A percentile compares a stretch with the other conserved stretches of the same genome.
These are phyloP conservation scores for Pleoardoris graminearum DNA, from an alignment of 2,329 filamentous ascomycete species.

Conservation along the genomic window DNA sequence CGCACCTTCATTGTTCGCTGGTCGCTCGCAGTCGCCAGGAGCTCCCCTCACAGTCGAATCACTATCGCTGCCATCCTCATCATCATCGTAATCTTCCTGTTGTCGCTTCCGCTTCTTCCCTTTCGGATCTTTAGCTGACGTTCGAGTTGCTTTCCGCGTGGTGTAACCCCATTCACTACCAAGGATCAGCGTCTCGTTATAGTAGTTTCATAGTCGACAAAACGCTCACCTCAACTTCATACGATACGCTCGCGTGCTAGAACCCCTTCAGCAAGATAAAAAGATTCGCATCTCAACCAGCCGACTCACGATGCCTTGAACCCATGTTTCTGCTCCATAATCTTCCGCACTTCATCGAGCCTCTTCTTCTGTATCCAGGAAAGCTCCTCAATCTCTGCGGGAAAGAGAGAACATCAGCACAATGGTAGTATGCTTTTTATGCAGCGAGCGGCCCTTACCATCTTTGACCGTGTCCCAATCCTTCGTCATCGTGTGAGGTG, in stretches of 20 bases:
- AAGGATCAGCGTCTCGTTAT: neutral
- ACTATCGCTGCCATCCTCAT: slow-evolving; percentile 9
- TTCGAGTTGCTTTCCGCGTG: slow-evolving; percentile 27
- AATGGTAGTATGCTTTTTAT: too few species aligned
- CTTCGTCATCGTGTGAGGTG: slow-evolving; percentile 32
- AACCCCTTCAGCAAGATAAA: neutral
- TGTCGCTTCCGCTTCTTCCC: slow-evolving; percentile 3
- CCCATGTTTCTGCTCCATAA: slow-evolving; percentile 39
- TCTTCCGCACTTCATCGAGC: slow-evolving; percentile 37
- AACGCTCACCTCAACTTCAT: slow-evolving; percentile 33
- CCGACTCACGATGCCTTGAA: slow-evolving; percentile 41
- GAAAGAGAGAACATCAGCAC: slow-evolving; percentile 11
- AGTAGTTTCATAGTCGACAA: neutral
- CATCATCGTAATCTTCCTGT: slow-evolving; percentile 5
- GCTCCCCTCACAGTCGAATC: slow-evolving; percentile 1
- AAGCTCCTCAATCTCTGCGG: slow-evolving; percentile 34
- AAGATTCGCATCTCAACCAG: neutral
- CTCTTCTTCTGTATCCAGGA: slow-evolving; percentile 40
- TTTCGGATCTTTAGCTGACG: slow-evolving; percentile 5
- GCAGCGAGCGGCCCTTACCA: neutral
- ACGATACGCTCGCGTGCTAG: slow-evolving; percentile 42
- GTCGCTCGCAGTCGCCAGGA: neutral
- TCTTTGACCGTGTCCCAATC: slow-evolving; percentile 34
- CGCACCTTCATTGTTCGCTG: neutral
- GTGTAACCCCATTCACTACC: slow-evolving; percentile 37